Base-by-base conservation (phyloP, 441 rosid species). In the Euphorbia celastroides region DNA sequence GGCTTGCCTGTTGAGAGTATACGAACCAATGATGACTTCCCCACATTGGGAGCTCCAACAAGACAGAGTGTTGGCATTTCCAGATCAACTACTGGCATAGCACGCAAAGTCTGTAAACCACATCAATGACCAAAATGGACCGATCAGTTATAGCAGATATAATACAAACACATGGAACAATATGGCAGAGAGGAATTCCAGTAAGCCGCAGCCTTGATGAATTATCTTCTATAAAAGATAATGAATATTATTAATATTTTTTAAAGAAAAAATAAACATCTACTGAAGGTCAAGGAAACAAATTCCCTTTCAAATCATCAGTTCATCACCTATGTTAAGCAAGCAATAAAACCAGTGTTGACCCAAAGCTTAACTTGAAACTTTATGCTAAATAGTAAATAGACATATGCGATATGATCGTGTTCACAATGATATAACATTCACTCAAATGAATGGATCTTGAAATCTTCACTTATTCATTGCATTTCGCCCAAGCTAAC, bases 41-140 rank as follows among this genome's bases (percentile, higher is more conserved):
- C 97, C 9, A 93, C 99, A 57, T 93, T 93, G 52, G 99, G 97
- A 58, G 99, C 99, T 72, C 99, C 99, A 60, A 93, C 96, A 73
- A 93, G 96, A 79, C 97, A 91, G 34, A 93, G 87, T 11, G 97
- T 91, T 2, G 99, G 99, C 74, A 81, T 86, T 82, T 93, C 85
- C 69, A 93, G 78, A 78, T 93, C 88, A 81, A 93, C 88, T 22
- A 91, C 96, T 60, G 99, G 99, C 96, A 91, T 91, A 63, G 93
- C 95, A 62, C 96, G 81, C 84, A 93, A 78, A 64, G 89, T 87
- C 99, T 93, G 79, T 76, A 75, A 84, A 64, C 19, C 61, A 71
- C 41, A 65, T 54, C 30, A 54, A 31, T 10, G 16, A 36, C 52
- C 41, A 66, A 59, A 38, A n/a, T 26, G 31, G 55, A 14, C 66